Conservation (phyloP, 192 early-diverging fungal species). For the Oehlia diaphana region DNA sequence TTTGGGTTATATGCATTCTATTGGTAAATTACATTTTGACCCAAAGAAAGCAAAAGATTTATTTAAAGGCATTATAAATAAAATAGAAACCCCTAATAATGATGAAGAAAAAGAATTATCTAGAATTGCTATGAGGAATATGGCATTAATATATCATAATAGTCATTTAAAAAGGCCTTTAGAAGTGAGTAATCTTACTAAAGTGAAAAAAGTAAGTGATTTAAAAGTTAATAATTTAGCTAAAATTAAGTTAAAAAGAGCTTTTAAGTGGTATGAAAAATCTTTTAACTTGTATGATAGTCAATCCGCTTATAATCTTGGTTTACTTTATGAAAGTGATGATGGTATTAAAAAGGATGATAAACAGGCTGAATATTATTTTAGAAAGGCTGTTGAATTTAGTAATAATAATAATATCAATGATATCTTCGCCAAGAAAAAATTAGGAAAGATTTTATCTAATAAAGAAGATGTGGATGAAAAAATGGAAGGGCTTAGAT, state of each 20-base stretch:
- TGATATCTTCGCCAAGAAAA: background rate
- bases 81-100: background rate
- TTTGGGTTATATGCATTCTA: background rate
- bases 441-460: background rate
- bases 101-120: background rate
- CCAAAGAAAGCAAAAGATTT: background rate
- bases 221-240: background rate
- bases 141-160: background rate
- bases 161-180: background rate
- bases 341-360: background rate
- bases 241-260: background rate
- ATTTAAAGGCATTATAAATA: background rate
- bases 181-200: background rate
- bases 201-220: background rate
- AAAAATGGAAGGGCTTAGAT: background rate
- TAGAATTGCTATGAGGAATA: background rate
- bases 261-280: background rate
- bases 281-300: background rate
- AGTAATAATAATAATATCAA: background rate
- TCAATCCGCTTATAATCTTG: background rate
- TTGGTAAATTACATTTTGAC: background rate
- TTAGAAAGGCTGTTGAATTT: background rate
- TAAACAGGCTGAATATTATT: background rate
- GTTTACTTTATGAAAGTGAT: background rate
- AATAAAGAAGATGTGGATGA: background rate